Evolutionary conservation across 495 filamentous ascomycete species (phyloP).

Genomic region (Penicillium tannophilum): DNA sequence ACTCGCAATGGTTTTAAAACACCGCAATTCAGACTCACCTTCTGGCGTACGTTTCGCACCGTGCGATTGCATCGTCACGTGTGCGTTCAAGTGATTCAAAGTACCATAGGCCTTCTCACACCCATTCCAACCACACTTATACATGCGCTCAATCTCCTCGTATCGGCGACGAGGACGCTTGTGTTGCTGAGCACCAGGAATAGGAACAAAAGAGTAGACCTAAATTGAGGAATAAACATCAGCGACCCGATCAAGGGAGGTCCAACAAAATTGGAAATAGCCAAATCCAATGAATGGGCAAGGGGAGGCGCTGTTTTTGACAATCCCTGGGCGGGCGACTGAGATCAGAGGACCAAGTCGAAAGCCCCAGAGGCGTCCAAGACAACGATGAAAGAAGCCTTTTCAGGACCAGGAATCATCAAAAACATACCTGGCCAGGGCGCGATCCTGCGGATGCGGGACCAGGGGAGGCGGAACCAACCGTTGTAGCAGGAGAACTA

Average conservation of each 20-base stretch:
- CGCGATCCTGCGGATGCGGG: conserved; percentile 60
- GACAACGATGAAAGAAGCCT: conserved; percentile 38
- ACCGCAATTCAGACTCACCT: conserved; percentile 62
- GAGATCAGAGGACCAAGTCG: conserved; percentile 8
- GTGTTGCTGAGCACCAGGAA: conserved; percentile 95
- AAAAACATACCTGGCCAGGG: conserved; percentile 72
- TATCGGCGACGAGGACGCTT: conserved; percentile 93
- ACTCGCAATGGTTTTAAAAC: not conserved
- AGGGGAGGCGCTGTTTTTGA: conserved; percentile 34
- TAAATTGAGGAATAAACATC: conserved; percentile 44
- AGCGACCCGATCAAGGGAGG: conserved; percentile 1
- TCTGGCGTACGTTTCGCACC: conserved; percentile 91
- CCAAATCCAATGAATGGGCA: not conserved
- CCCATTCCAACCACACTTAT: conserved; percentile 97
- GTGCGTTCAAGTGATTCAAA: conserved; percentile 93
- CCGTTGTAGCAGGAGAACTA: conserved; percentile 60
- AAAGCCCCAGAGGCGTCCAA: conserved; percentile 30
- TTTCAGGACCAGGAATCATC: conserved; percentile 40
- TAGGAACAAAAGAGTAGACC: conserved; percentile 98
- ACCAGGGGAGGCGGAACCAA: conserved; percentile 59
- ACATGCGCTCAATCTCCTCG: conserved; percentile 99
- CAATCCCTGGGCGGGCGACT: conserved; percentile 29
- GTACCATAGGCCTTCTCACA: conserved; percentile 99
- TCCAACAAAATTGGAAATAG: conserved; percentile 9
- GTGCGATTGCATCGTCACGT: conserved; percentile 97